phyloP scores from a whole-genome alignment of 2,329 filamentous ascomycete genomes.

The Colletotrichum sublineola region DNA sequence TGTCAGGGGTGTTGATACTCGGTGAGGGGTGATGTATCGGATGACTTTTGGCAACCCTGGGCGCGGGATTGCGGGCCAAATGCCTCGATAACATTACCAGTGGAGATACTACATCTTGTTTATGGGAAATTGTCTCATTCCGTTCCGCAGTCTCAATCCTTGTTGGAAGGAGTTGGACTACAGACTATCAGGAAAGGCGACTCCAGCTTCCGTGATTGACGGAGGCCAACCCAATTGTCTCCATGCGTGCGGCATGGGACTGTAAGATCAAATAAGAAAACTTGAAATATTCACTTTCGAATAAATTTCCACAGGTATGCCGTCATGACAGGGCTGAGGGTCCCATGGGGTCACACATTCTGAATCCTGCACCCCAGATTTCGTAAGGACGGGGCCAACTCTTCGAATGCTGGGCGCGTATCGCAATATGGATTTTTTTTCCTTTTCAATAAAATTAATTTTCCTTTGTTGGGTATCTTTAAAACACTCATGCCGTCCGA shows the following conservation, averaged over 20 bases:
- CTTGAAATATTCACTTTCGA: background rate
- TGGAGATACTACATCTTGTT: background rate
- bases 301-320: background rate
- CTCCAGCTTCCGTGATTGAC: background rate
- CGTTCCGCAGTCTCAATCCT: too few species aligned
- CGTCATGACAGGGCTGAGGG: background rate
- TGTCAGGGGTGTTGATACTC: slow-evolving; percentile 17
- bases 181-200: background rate
- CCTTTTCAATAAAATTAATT: background rate
- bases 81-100: slow-evolving; percentile 15
- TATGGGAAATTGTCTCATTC: background rate
- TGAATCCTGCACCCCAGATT: background rate
- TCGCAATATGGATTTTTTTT: background rate
- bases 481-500: background rate
- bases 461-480: background rate
- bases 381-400: background rate
- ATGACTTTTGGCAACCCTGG: slow-evolving; percentile 5
- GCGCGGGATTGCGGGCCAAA: slow-evolving; percentile 30
- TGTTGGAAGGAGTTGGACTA: background rate
- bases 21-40: slow-evolving; percentile 21
- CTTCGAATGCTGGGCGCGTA: background rate
- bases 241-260: too few species aligned
- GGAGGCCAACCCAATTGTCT: background rate
- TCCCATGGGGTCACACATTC: background rate
- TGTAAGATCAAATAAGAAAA: background rate